A percentile compares a stretch with the other conserved stretches of the same genome.
Conservation (phyloP, 2,329 filamentous ascomycete species). For the Epichloe gansuensis region DNA sequence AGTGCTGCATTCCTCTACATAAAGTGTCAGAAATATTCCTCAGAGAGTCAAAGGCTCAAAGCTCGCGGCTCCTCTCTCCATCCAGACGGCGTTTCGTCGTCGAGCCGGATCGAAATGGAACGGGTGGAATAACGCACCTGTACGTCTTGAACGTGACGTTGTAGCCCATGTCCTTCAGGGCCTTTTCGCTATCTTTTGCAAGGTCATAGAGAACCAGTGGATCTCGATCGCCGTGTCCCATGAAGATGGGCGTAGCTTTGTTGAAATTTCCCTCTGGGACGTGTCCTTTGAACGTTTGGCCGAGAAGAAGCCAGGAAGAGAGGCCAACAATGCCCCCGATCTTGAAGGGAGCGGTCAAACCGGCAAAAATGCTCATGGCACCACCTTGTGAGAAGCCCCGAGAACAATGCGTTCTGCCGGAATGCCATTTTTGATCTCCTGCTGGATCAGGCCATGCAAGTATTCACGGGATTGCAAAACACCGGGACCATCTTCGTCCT, state of each 20-base stretch:
- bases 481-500: constrained; percentile 55
- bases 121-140: constrained; percentile 30
- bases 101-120: background rate
- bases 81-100: background rate
- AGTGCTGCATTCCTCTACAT: constrained; percentile 57
- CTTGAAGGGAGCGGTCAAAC: constrained; percentile 57
- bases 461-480: constrained; percentile 49
- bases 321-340: constrained; percentile 76
- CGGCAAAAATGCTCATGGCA: constrained; percentile 69
- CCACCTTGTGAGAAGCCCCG: constrained; percentile 79
- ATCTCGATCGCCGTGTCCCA: constrained; percentile 78
- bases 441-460: constrained; percentile 64
- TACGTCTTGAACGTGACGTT: constrained; percentile 69
- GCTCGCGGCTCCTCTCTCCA: background rate
- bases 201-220: constrained; percentile 57
- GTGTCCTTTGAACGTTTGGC: constrained; percentile 27
- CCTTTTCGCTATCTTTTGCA: constrained; percentile 54
- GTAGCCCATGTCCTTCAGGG: constrained; percentile 57
- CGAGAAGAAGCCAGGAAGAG: constrained; percentile 68
- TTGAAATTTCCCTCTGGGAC: constrained; percentile 29
- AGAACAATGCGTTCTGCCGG: constrained; percentile 70
- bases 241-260: constrained; percentile 69
- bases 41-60: background rate
- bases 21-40: background rate
- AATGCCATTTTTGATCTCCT: constrained; percentile 70